A percentile compares a stretch with the other conserved stretches of the same genome.
These are phyloP conservation scores for Trichoderma virens DNA, from an alignment of 495 filamentous ascomycete species.

Conservation along the genomic window DNA sequence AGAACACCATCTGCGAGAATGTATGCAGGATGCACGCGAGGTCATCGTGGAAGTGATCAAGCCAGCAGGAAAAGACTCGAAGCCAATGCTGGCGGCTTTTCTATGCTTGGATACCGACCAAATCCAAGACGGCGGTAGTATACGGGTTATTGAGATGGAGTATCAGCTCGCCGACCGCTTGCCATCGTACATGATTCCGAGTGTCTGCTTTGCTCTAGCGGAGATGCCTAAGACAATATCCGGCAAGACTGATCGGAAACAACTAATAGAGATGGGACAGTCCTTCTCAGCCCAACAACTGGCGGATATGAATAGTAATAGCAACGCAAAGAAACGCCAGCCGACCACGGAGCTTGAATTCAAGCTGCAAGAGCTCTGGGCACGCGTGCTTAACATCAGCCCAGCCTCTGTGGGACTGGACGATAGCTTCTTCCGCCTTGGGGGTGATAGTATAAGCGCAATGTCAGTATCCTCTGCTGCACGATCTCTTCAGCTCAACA, in stretches of 20 bases:
- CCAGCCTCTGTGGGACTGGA: background rate
- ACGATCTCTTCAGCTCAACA: slow-evolving; percentile 18
- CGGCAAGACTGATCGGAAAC: slow-evolving; percentile 55
- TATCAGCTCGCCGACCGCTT: slow-evolving; percentile 29
- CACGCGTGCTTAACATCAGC: background rate
- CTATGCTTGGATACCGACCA: slow-evolving; percentile 16
- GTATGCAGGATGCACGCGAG: slow-evolving; percentile 24
- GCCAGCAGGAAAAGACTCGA: slow-evolving; percentile 27
- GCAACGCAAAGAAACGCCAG: too few species aligned
- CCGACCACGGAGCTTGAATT: background rate
- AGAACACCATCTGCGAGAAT: slow-evolving; percentile 44
- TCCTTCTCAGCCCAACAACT: slow-evolving; percentile 27
- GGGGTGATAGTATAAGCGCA: slow-evolving; percentile 33
- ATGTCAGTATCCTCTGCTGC: slow-evolving; percentile 14
- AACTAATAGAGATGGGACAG: slow-evolving; percentile 32
- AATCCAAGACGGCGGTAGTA: slow-evolving; percentile 12
- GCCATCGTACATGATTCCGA: slow-evolving; percentile 52
- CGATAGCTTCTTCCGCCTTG: slow-evolving; percentile 30
- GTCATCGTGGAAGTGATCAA: slow-evolving; percentile 36
- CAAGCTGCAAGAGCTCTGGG: background rate
- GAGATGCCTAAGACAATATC: slow-evolving; percentile 49
- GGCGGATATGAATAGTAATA: too few species aligned
- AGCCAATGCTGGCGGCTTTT: slow-evolving; percentile 33
- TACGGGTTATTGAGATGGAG: slow-evolving; percentile 21
- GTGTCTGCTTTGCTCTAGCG: slow-evolving; percentile 49